Percentiles rank a stretch among this genome's conserved stretches.
These are phyloP conservation scores for Bacidia rubella DNA, from an alignment of 495 filamentous ascomycete species.

Conservation along the genomic window DNA sequence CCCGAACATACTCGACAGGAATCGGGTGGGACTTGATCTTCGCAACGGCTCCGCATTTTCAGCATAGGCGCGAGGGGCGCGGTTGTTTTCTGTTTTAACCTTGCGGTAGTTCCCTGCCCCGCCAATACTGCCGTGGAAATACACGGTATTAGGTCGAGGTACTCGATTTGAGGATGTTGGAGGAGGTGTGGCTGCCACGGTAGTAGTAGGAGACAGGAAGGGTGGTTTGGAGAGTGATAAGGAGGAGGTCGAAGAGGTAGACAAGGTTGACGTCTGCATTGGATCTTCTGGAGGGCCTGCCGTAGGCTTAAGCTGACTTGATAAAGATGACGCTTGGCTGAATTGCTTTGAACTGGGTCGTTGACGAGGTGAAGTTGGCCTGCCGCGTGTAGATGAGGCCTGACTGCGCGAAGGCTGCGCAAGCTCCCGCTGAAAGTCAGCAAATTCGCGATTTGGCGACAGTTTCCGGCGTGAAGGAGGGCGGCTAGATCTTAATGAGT, in stretches of 20 bases:
- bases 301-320: not conserved
- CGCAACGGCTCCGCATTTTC: conserved; percentile 8
- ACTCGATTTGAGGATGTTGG: not conserved
- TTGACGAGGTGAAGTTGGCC: not conserved
- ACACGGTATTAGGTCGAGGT: conserved; percentile 13
- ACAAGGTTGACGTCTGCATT: conserved; percentile 6
- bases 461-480: conserved; percentile 1
- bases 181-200: conserved; percentile 1
- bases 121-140: conserved; percentile 18
- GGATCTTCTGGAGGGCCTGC: not conserved
- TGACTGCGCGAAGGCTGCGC: not conserved
- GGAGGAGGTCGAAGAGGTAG: conserved; percentile 12
- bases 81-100: conserved; percentile 11
- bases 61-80: conserved; percentile 1
- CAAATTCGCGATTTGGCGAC: conserved; percentile 4
- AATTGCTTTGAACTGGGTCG: not conserved
- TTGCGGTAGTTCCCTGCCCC: conserved; percentile 20
- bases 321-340: not conserved
- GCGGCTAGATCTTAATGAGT: not conserved
- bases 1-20: conserved; percentile 8
- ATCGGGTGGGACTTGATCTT: conserved; percentile 9
- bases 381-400: not conserved
- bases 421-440: conserved; percentile 1
- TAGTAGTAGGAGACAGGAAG: conserved; percentile 3
- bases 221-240: conserved; percentile 7